These are phyloP conservation scores for Sparassis latifolia DNA, from an alignment of 1,284 basidiomycete genomes.

Conservation along the genomic window DNA sequence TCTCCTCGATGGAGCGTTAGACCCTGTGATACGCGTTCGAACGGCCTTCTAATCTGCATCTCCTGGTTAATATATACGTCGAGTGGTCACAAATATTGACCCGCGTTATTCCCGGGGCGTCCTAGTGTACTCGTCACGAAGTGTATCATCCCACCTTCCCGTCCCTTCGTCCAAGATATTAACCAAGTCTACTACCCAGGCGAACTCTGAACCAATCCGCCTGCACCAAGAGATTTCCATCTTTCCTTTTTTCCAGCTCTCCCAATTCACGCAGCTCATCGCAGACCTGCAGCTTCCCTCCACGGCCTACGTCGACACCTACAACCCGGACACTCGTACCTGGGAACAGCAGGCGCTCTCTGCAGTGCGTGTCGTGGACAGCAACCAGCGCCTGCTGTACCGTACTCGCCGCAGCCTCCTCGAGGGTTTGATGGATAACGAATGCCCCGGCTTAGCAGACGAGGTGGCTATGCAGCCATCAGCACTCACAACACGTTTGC, in stretches of 20 bases:
- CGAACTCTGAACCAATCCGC: conserved; percentile 52
- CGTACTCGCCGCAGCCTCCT: conserved; percentile 50
- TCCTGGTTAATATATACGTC: too few species aligned
- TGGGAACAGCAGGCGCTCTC: conserved; percentile 51
- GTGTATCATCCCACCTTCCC: conserved; percentile 5
- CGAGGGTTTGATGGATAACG: conserved; percentile 46
- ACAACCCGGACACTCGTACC: conserved; percentile 42
- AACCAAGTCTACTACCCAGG: conserved; percentile 26
- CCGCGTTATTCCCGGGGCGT: neutral
- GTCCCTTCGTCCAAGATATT: neutral
- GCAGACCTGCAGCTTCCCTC: conserved; percentile 43
- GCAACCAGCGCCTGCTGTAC: conserved; percentile 49
- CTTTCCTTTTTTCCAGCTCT: conserved; percentile 59
- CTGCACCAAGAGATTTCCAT: conserved; percentile 52
- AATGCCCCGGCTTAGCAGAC: conserved; percentile 48
- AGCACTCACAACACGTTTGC: neutral
- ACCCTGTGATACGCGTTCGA: too few species aligned
- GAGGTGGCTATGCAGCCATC: conserved; percentile 42
- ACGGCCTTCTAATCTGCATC: too few species aligned
- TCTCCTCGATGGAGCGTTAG: too few species aligned
- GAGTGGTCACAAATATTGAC: neutral
- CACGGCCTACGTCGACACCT: conserved; percentile 53
- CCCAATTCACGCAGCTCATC: conserved; percentile 42
- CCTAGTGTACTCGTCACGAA: neutral
- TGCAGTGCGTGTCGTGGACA: conserved; percentile 36